Percentiles rank a stretch among this genome's conserved stretches.
Conservation (phyloP, 208 protist genomes). For the Zelonia costaricensis region DNA sequence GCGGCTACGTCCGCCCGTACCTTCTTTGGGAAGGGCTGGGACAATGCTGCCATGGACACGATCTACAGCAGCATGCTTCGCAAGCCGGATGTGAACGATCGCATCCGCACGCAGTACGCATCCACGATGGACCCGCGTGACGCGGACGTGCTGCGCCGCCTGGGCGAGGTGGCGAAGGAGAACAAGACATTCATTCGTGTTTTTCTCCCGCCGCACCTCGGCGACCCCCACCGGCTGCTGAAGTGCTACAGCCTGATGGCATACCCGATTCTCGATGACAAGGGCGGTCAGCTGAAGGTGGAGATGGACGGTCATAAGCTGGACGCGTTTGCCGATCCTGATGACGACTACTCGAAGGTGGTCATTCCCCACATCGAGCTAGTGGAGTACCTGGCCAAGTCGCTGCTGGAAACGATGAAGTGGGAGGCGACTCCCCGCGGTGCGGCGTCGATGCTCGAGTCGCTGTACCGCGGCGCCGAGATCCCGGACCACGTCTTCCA, state of each 20-base stretch:
- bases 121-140: constrained; percentile 87
- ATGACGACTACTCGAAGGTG: constrained; percentile 92
- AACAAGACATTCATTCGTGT: constrained; percentile 89
- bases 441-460: constrained; percentile 87
- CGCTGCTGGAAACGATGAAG: constrained; percentile 87
- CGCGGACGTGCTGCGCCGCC: constrained; percentile 76
- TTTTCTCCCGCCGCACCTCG: constrained; percentile 85
- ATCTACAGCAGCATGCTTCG: constrained; percentile 87
- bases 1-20: constrained; percentile 50
- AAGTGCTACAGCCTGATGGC: constrained; percentile 91
- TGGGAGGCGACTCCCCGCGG: constrained; percentile 88
- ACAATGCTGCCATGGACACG: constrained; percentile 87
- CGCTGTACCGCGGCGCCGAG: constrained; percentile 87
- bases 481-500: constrained; percentile 92
- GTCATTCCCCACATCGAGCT: constrained; percentile 89
- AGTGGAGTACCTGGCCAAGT: constrained; percentile 86
- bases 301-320: constrained; percentile 85
- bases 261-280: constrained; percentile 91
- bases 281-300: constrained; percentile 85
- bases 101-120: constrained; percentile 79
- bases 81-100: constrained; percentile 88
- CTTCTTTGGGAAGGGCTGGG: constrained; percentile 92
- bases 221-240: constrained; percentile 86
- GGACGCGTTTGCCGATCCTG: constrained; percentile 86
- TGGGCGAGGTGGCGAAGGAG: constrained; percentile 83